phyloP scores from a whole-genome alignment of 2,329 filamentous ascomycete species.

The Dactylellina sp. region DNA sequence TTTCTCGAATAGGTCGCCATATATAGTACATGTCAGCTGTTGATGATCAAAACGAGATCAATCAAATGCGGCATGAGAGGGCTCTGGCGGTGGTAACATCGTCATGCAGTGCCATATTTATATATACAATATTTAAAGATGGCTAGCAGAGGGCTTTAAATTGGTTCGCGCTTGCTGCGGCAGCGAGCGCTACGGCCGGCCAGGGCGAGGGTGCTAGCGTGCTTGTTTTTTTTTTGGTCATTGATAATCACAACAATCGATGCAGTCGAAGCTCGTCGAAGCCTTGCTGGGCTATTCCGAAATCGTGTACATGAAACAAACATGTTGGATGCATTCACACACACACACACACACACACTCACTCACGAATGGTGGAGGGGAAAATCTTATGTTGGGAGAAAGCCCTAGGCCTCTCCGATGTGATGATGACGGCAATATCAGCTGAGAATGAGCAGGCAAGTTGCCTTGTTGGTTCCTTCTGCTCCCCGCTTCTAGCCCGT shows the following conservation, averaged over 20 bases:
- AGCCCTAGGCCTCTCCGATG: too few species aligned
- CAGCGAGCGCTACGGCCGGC: not conserved
- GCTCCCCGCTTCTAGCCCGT: not conserved
- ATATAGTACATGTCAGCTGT: not conserved
- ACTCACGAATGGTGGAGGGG: too few species aligned
- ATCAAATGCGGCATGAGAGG: not conserved
- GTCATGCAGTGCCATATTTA: not conserved
- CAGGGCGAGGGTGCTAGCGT: too few species aligned
- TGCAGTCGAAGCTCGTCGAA: too few species aligned
- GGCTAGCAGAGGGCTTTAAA: too few species aligned
- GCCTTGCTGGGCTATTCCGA: conserved; percentile 7
- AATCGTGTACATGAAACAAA: conserved; percentile 4
- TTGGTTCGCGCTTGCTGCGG: conserved; percentile 1
- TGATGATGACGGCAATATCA: too few species aligned
- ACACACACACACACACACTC: too few species aligned
- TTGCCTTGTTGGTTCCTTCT: not conserved
- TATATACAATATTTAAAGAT: too few species aligned
- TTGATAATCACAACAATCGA: not conserved
- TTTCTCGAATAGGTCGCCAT: not conserved
- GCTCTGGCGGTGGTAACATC: not conserved
- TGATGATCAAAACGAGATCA: not conserved
- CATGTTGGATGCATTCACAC: conserved; percentile 1
- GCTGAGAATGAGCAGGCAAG: not conserved
- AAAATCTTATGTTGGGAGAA: too few species aligned
- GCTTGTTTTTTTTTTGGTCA: too few species aligned